Conservation (phyloP, 306 rosid species). For the Gynostemma pentaphyllum region DNA sequence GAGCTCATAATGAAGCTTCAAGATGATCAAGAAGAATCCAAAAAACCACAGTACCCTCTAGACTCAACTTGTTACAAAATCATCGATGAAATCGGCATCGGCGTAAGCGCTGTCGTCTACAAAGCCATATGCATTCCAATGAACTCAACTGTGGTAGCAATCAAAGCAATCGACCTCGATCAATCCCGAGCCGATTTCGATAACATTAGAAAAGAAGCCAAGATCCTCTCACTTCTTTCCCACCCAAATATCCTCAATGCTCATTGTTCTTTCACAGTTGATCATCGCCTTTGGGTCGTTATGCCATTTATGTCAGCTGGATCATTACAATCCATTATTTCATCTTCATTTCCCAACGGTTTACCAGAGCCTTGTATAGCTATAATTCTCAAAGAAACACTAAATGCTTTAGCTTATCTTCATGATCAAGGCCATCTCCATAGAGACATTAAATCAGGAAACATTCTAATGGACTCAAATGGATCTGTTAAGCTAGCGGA, state of each 20-base stretch:
- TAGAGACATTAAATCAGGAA: conserved; percentile 52
- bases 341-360: conserved; percentile 38
- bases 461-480: conserved; percentile 41
- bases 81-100: conserved; percentile 37
- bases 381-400: conserved; percentile 32
- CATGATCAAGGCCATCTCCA: conserved; percentile 61
- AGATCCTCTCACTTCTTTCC: conserved; percentile 33
- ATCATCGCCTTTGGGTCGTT: conserved; percentile 51
- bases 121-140: conserved; percentile 45
- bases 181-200: conserved; percentile 31
- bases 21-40: conserved; percentile 10
- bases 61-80: conserved; percentile 26
- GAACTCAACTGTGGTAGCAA: conserved; percentile 41
- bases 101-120: conserved; percentile 42
- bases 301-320: conserved; percentile 67
- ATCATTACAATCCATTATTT: conserved; percentile 41
- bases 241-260: conserved; percentile 53
- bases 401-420: conserved; percentile 43
- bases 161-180: conserved; percentile 53
- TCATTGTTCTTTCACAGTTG: conserved; percentile 49
- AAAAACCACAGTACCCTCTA: conserved; percentile 37
- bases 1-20: background rate
- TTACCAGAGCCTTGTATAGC: conserved; percentile 40
- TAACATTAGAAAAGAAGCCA: conserved; percentile 31
- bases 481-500: conserved; percentile 38